Conservation (phyloP, 345 rosid genomes). For the Aurinia saxatilis region DNA sequence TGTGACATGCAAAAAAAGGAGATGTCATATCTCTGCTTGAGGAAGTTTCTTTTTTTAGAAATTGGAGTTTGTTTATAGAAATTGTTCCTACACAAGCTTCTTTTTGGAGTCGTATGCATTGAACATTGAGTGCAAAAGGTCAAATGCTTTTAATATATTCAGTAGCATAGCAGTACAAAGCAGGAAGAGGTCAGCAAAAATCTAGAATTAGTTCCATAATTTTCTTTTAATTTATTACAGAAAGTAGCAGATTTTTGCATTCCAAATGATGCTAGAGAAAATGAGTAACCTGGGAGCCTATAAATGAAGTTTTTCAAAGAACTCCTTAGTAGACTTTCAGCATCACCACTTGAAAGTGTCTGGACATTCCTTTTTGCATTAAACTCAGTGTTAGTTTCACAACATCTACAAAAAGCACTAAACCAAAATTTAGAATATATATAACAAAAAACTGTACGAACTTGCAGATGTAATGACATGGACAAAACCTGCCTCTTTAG, state of each 20-base stretch:
- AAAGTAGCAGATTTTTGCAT: constrained; percentile 9
- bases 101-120: neutral
- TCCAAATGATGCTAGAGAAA: neutral
- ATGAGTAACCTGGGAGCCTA: constrained; percentile 75
- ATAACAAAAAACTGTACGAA: constrained; percentile 36
- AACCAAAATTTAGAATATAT: constrained; percentile 4
- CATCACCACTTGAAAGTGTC: constrained; percentile 66
- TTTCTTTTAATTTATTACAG: neutral
- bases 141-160: constrained; percentile 2
- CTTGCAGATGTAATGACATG: constrained; percentile 91
- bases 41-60: too few species aligned
- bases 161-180: neutral
- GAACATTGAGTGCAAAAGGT: neutral
- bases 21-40: constrained; percentile 5
- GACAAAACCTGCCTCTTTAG: constrained; percentile 85
- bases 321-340: constrained; percentile 54
- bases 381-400: constrained; percentile 16
- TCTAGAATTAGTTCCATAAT: neutral
- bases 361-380: constrained; percentile 64
- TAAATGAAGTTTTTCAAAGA: constrained; percentile 50
- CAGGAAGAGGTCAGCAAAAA: constrained; percentile 7
- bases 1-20: neutral
- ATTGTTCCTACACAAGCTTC: neutral
- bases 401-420: constrained; percentile 6
- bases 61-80: too few species aligned